Evolutionary conservation across 2,329 filamentous ascomycete genomes (phyloP), one percentile per base, ranked within the genome.

Genomic region (Colletotrichum lentis): DNA sequence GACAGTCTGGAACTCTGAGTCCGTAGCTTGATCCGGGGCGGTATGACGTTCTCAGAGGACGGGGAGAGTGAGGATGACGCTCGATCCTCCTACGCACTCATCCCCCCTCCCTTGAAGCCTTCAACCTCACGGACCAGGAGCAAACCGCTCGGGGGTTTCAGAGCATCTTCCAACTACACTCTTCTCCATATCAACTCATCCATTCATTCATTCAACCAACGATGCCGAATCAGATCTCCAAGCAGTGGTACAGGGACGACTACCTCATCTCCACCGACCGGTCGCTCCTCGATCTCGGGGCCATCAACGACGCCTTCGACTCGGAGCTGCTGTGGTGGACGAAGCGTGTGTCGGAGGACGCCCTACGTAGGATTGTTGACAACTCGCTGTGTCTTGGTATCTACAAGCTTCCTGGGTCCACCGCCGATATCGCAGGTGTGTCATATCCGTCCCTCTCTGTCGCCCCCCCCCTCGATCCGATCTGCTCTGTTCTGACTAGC

Each of bases 181-280:
- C 41, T 50, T n/a, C 20, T 46, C 31, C 12, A 44, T 31, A 3
- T 35, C 27, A 8, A 11, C 4, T 7, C 16, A 7, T 24, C 5
- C 10, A 16, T 24, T n/a, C 27, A 31, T 6, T 39, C 43, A 24
- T 14, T 12, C 5, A n/a, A n/a, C 24, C 24, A 70, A 31, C 54
- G 52, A 59, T 67, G 55, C 47, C 61, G 50, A 57, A 69, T n/a
- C 71, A 74, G 46, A 64, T 66, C 18, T 61, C 74, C 20, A 74
- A 70, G 54, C 82, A 79, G 69, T 87, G 85, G 85, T 83, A 82
- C 71, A 80, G 81, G 50, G 82, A 84, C 70, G 80, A 82, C 64
- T 90, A 87, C 76, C 77, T 89, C 71, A 80, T 90, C 76, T 90
- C 88, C 35, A 90, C 87, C 44, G 84, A 90, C 73, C 83, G 83